A percentile compares a stretch with the other conserved stretches of the same genome.
phyloP scores from a whole-genome alignment of 2,329 filamentous ascomycete genomes.

The Rugonectria rugulosa region DNA sequence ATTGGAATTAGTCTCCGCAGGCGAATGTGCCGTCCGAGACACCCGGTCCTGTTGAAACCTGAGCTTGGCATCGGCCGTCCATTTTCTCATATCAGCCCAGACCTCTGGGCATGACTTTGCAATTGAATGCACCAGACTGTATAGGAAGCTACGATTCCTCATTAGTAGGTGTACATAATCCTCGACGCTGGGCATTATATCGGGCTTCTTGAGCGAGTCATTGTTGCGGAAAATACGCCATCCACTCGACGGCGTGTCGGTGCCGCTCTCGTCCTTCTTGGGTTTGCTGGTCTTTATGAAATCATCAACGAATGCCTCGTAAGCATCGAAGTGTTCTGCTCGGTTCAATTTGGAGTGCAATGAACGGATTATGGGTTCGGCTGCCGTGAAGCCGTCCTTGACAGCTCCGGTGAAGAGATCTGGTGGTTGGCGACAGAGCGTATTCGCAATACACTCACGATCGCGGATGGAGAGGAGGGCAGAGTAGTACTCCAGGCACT shows the following conservation, averaged over 20 bases:
- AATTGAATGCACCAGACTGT: conserved; percentile 76
- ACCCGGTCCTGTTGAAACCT: conserved; percentile 57
- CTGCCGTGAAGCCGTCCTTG: conserved; percentile 69
- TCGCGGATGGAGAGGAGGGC: conserved; percentile 76
- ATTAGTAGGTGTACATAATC: conserved; percentile 75
- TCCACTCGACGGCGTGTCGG: conserved; percentile 29
- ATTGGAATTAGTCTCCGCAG: not conserved
- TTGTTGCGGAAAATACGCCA: conserved; percentile 14
- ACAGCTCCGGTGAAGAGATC: conserved; percentile 76
- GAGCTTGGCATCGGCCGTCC: conserved; percentile 64
- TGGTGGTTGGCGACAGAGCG: conserved; percentile 72
- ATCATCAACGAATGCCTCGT: conserved; percentile 74
- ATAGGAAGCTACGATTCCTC: conserved; percentile 68
- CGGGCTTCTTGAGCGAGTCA: conserved; percentile 35
- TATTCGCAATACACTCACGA: conserved; percentile 72
- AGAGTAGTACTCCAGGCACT: conserved; percentile 74
- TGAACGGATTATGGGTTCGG: conserved; percentile 76
- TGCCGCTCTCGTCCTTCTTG: conserved; percentile 42
- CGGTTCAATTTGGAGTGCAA: conserved; percentile 78
- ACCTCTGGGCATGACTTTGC: conserved; percentile 73
- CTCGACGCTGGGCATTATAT: conserved; percentile 66
- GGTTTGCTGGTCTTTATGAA: conserved; percentile 68
- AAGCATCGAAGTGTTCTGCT: conserved; percentile 70
- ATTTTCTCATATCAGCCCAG: conserved; percentile 65
- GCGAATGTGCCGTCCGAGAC: not conserved